Conservation (phyloP, 352 stramenopile species). For the Phytophthora macrochlamydospora region DNA sequence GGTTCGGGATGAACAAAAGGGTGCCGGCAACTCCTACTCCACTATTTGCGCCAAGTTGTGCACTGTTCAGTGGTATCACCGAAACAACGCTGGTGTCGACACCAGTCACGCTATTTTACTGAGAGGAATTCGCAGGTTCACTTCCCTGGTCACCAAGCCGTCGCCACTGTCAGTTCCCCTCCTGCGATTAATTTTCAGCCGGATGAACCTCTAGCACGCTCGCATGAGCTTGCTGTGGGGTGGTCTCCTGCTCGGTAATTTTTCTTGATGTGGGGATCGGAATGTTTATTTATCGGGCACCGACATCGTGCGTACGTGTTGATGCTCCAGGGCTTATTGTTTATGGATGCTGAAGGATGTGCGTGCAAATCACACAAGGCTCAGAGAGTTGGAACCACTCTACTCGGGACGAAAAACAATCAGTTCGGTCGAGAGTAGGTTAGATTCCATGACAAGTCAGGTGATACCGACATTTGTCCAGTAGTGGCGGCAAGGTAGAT, state of each 20-base stretch:
- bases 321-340: background rate
- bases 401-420: too few species aligned
- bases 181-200: constrained; percentile 3
- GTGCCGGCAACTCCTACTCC: constrained; percentile 7
- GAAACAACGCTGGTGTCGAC: constrained; percentile 15
- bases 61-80: constrained; percentile 14
- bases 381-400: too few species aligned
- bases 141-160: constrained; percentile 15
- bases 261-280: constrained; percentile 20
- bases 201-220: constrained; percentile 10
- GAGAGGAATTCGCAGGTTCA: constrained; percentile 13
- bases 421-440: too few species aligned
- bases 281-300: constrained; percentile 22
- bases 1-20: constrained; percentile 12
- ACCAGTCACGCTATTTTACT: constrained; percentile 19
- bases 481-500: too few species aligned
- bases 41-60: constrained; percentile 18
- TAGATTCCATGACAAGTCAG: too few species aligned
- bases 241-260: constrained; percentile 20
- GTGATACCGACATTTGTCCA: too few species aligned
- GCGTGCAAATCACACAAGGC: too few species aligned
- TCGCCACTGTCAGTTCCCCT: constrained; percentile 9
- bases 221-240: constrained; percentile 12
- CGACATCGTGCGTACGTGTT: constrained; percentile 23
- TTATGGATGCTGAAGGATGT: too few species aligned